Evolutionary conservation across 1,139 yeast genomes (phyloP).

Genomic region (Scheffersomyces segobiensis): DNA sequence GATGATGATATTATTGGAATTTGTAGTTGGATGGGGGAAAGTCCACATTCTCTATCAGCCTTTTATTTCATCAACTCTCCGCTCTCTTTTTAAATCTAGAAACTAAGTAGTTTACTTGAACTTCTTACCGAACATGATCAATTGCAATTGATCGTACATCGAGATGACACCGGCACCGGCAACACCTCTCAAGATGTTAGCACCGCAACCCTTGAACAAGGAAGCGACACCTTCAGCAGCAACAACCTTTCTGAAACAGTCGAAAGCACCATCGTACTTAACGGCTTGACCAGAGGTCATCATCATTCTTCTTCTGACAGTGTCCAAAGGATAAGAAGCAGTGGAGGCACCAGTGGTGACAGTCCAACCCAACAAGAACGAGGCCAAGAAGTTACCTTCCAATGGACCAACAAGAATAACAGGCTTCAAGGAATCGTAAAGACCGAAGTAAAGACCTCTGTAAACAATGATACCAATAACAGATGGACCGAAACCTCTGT

Average conservation of each 20-base stretch:
- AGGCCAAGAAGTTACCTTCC: conserved; percentile 56
- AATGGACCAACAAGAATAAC: conserved; percentile 57
- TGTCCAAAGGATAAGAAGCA: conserved; percentile 57
- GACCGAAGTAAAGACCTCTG: conserved; percentile 59
- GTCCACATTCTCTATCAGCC: not conserved
- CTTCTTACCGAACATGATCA: conserved; percentile 52
- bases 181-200: conserved; percentile 59
- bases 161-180: conserved; percentile 60
- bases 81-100: not conserved
- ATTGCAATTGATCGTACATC: conserved; percentile 54
- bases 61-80: not conserved
- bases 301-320: conserved; percentile 60
- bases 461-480: conserved; percentile 54
- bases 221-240: conserved; percentile 54
- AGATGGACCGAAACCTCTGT: conserved; percentile 60
- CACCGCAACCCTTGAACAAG: conserved; percentile 58
- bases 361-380: conserved; percentile 57
- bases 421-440: conserved; percentile 55
- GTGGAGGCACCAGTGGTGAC: conserved; percentile 57
- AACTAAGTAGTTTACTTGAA: conserved; percentile 27
- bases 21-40: not conserved
- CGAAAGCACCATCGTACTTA: conserved; percentile 53
- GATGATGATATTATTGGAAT: not conserved
- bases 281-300: conserved; percentile 59
- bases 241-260: conserved; percentile 49